A percentile compares a stretch with the other conserved stretches of the same genome.
Conservation (phyloP, 1,284 basidiomycete species). For the Stereum hirsutum region DNA sequence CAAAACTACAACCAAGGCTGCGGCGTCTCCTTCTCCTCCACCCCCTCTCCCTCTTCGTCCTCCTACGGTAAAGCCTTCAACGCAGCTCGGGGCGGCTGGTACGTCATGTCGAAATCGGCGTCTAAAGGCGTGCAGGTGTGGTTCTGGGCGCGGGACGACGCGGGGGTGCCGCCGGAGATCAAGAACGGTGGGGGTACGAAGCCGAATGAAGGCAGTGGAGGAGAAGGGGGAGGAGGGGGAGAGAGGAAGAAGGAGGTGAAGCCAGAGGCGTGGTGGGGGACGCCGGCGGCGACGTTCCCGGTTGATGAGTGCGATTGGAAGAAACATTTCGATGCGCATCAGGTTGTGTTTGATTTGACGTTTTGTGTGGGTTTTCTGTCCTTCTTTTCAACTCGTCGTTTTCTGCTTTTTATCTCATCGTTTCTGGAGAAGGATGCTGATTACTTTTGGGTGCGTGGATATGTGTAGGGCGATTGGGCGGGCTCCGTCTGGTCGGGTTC, state of each 20-base stretch:
- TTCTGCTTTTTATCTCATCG: conserved; percentile 2
- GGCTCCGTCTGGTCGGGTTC: conserved; percentile 24
- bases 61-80: conserved; percentile 48
- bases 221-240: too few species aligned
- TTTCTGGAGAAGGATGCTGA: not conserved
- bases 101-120: conserved; percentile 29
- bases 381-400: conserved; percentile 1
- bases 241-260: too few species aligned
- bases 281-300: conserved; percentile 42
- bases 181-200: conserved; percentile 15
- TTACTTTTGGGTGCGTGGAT: not conserved
- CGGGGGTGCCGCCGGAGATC: conserved; percentile 30
- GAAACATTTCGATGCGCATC: conserved; percentile 37
- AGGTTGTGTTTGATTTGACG: conserved; percentile 42
- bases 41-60: conserved; percentile 26
- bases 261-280: conserved; percentile 30
- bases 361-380: conserved; percentile 33
- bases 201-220: too few species aligned
- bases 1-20: conserved; percentile 55
- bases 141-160: conserved; percentile 41
- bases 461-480: conserved; percentile 47
- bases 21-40: conserved; percentile 38
- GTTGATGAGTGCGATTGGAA: conserved; percentile 31
- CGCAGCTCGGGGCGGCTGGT: conserved; percentile 39
- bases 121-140: conserved; percentile 36